phyloP scores from a whole-genome alignment of 441 rosid genomes.

The Iberis amara region DNA sequence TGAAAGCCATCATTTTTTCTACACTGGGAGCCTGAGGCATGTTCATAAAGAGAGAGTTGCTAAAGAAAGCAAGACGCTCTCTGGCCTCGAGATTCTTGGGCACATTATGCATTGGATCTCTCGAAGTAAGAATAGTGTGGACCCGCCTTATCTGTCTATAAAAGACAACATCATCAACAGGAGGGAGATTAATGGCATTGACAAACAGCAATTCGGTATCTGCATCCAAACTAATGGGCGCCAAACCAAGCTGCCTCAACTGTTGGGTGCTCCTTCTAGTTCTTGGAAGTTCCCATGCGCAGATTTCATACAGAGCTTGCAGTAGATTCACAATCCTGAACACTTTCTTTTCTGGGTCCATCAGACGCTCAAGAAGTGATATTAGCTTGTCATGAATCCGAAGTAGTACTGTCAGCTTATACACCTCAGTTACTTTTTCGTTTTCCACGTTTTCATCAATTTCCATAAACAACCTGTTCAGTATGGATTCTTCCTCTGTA shows the following conservation, averaged over 20 bases:
- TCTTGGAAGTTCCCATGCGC: slow-evolving; percentile 46
- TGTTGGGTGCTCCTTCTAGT: slow-evolving; percentile 31
- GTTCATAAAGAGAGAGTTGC: slow-evolving; percentile 64
- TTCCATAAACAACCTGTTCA: slow-evolving; percentile 37
- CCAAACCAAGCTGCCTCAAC: slow-evolving; percentile 50
- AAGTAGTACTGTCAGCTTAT: slow-evolving; percentile 37
- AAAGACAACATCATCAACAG: slow-evolving; percentile 38
- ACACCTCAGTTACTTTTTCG: slow-evolving; percentile 38
- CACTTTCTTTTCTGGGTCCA: slow-evolving; percentile 43
- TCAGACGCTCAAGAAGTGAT: slow-evolving; percentile 47
- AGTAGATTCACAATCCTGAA: slow-evolving; percentile 46
- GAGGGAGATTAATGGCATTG: slow-evolving; percentile 48
- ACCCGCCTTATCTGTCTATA: slow-evolving; percentile 53
- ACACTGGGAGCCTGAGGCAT: slow-evolving; percentile 64
- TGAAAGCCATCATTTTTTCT: slow-evolving; percentile 66
- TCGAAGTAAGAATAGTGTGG: slow-evolving; percentile 53
- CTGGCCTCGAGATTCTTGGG: slow-evolving; percentile 61
- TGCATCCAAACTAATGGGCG: slow-evolving; percentile 36
- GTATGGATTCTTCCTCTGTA: slow-evolving; percentile 52
- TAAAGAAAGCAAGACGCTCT: slow-evolving; percentile 60
- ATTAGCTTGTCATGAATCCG: slow-evolving; percentile 43
- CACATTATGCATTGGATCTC: slow-evolving; percentile 56
- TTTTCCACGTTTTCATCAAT: slow-evolving; percentile 42
- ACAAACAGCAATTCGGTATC: slow-evolving; percentile 45
- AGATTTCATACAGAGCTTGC: slow-evolving; percentile 61